Evolutionary conservation across 805 yeast species (phyloP).

Genomic region (Ogataea angusta): DNA sequence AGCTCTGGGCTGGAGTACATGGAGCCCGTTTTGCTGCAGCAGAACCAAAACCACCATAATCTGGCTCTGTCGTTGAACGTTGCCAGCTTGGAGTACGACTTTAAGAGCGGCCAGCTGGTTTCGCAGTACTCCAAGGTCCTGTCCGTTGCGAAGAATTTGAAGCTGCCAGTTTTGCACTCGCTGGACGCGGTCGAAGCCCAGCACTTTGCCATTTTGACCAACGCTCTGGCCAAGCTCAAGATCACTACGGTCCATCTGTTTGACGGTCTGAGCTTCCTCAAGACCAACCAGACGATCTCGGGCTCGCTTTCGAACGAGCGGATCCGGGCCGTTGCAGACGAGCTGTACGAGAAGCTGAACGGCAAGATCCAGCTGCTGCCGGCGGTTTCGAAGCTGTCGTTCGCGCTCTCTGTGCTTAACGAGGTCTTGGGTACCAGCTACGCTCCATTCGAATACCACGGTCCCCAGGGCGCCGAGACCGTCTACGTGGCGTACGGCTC

Average conservation of each 20-base stretch:
- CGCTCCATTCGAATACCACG: slow-evolving; percentile 67
- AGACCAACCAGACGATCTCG: slow-evolving; percentile 46
- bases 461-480: slow-evolving; percentile 57
- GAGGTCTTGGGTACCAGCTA: slow-evolving; percentile 50
- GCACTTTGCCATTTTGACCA: slow-evolving; percentile 59
- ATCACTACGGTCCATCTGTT: slow-evolving; percentile 67
- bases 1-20: slow-evolving; percentile 66
- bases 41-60: slow-evolving; percentile 28
- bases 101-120: slow-evolving; percentile 46
- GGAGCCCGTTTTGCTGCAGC: slow-evolving; percentile 52
- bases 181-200: slow-evolving; percentile 61
- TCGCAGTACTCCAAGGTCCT: slow-evolving; percentile 64
- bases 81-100: slow-evolving; percentile 73
- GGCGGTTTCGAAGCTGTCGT: slow-evolving; percentile 36
- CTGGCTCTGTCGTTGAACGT: slow-evolving; percentile 69
- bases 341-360: slow-evolving; percentile 34
- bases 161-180: slow-evolving; percentile 69
- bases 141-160: slow-evolving; percentile 58
- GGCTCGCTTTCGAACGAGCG: slow-evolving; percentile 43
- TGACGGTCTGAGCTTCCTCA: slow-evolving; percentile 71
- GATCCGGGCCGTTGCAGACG: slow-evolving; percentile 37
- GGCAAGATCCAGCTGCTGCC: slow-evolving; percentile 22
- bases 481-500: slow-evolving; percentile 86
- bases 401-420: slow-evolving; percentile 51
- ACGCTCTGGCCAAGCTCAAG: slow-evolving; percentile 60